Evolutionary conservation across 2,329 filamentous ascomycete genomes (phyloP).

Genomic region (Rugonectria rugulosa): DNA sequence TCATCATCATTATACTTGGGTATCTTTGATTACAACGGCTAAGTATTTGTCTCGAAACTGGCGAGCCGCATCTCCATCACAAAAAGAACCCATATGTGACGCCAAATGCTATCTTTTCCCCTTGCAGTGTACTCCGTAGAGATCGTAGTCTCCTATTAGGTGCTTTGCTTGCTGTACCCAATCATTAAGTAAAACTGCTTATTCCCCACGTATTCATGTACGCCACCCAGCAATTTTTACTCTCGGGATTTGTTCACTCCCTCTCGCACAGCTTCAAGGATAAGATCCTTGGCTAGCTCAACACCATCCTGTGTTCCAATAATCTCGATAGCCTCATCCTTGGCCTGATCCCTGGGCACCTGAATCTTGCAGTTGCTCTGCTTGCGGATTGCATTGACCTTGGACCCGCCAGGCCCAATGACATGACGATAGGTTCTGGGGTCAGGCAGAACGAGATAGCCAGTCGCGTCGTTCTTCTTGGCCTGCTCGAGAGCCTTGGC

Average conservation of each 20-base stretch:
- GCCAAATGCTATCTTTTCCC: slow-evolving; percentile 24
- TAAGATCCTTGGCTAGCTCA: slow-evolving; percentile 87
- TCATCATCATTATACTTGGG: slow-evolving; percentile 25
- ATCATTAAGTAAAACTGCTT: neutral
- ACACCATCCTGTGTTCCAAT: slow-evolving; percentile 80
- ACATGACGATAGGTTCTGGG: slow-evolving; percentile 89
- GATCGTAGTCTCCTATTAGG: slow-evolving; percentile 13
- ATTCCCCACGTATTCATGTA: neutral
- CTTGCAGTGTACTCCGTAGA: slow-evolving; percentile 25
- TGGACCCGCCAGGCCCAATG: slow-evolving; percentile 86
- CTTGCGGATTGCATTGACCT: slow-evolving; percentile 92
- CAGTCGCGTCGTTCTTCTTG: slow-evolving; percentile 73
- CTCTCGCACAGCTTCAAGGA: slow-evolving; percentile 81
- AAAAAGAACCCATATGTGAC: slow-evolving; percentile 9
- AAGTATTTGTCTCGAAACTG: slow-evolving; percentile 12
- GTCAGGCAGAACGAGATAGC: slow-evolving; percentile 90
- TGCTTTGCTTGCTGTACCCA: slow-evolving; percentile 7
- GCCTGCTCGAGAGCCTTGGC: slow-evolving; percentile 77
- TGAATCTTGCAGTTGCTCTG: slow-evolving; percentile 94
- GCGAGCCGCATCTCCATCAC: slow-evolving; percentile 3
- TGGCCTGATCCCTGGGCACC: slow-evolving; percentile 81
- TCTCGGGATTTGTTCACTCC: slow-evolving; percentile 53
- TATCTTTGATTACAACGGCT: slow-evolving; percentile 29
- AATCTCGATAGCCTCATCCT: slow-evolving; percentile 88
- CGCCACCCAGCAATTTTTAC: slow-evolving; percentile 16